A percentile compares a stretch with the other conserved stretches of the same genome.
phyloP scores from a whole-genome alignment of 306 rosid genomes.

The Leucaena leucocephala region DNA sequence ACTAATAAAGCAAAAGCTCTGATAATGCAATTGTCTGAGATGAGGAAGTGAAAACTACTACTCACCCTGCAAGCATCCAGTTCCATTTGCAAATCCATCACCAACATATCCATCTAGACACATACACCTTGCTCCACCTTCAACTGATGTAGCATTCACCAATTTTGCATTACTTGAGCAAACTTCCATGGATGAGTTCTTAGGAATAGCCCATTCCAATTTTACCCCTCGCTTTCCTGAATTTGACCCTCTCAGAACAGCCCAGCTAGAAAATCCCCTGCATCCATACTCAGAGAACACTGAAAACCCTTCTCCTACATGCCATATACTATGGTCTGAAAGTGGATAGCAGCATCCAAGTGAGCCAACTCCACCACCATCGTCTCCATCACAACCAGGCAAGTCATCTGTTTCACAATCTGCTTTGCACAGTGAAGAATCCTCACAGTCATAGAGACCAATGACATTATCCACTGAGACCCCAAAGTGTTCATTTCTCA shows the following conservation, averaged over 20 bases:
- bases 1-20: conserved; percentile 14
- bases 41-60: conserved; percentile 10
- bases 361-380: conserved; percentile 40
- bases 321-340: conserved; percentile 81
- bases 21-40: neutral
- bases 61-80: conserved; percentile 81
- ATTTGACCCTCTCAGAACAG: conserved; percentile 58
- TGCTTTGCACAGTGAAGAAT: conserved; percentile 81
- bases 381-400: conserved; percentile 70
- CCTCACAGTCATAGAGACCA: conserved; percentile 93
- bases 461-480: conserved; percentile 74
- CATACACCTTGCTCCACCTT: conserved; percentile 62
- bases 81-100: conserved; percentile 78
- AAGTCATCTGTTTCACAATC: conserved; percentile 67
- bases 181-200: conserved; percentile 50
- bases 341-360: conserved; percentile 93
- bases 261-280: conserved; percentile 96
- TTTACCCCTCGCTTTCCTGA: conserved; percentile 80
- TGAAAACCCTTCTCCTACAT: conserved; percentile 63
- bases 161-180: conserved; percentile 64
- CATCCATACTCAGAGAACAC: conserved; percentile 81
- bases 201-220: conserved; percentile 88
- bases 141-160: conserved; percentile 63
- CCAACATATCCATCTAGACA: conserved; percentile 81
- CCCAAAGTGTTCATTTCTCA: conserved; percentile 54